Evolutionary conservation across 2,329 filamentous ascomycete genomes (phyloP).

Genomic region (Pseudogymnoascus sp.): DNA sequence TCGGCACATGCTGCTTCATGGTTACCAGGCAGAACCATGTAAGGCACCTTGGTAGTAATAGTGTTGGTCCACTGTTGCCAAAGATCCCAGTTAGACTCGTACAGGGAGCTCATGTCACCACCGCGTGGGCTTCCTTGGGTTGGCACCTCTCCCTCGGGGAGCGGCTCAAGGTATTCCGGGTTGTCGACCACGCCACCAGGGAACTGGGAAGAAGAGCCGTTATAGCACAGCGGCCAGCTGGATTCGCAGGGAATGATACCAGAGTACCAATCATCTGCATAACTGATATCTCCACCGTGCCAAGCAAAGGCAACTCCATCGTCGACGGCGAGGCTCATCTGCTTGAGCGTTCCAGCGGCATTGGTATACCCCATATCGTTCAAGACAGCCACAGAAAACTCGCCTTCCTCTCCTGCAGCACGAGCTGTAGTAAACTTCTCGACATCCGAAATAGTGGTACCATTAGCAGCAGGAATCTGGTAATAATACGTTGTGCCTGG

Average conservation of each 20-base stretch:
- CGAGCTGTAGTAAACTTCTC: conserved; percentile 39
- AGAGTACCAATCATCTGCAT: conserved; percentile 42
- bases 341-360: conserved; percentile 37
- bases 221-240: conserved; percentile 43
- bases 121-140: conserved; percentile 39
- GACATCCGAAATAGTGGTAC: conserved; percentile 38
- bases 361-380: conserved; percentile 49
- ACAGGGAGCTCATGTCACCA: conserved; percentile 40
- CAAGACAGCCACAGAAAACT: conserved; percentile 38
- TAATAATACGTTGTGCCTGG: conserved; percentile 43
- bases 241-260: conserved; percentile 41
- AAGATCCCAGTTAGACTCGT: conserved; percentile 40
- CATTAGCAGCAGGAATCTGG: conserved; percentile 39
- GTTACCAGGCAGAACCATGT: conserved; percentile 35
- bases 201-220: conserved; percentile 35
- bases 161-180: conserved; percentile 33
- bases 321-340: conserved; percentile 33
- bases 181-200: conserved; percentile 25
- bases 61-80: conserved; percentile 41
- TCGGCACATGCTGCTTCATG: conserved; percentile 23
- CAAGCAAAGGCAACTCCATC: conserved; percentile 41
- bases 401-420: conserved; percentile 32
- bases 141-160: conserved; percentile 36
- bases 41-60: conserved; percentile 9
- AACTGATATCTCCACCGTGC: conserved; percentile 44